phyloP scores from a whole-genome alignment of 805 yeast genomes.

The Candida boidinii region DNA sequence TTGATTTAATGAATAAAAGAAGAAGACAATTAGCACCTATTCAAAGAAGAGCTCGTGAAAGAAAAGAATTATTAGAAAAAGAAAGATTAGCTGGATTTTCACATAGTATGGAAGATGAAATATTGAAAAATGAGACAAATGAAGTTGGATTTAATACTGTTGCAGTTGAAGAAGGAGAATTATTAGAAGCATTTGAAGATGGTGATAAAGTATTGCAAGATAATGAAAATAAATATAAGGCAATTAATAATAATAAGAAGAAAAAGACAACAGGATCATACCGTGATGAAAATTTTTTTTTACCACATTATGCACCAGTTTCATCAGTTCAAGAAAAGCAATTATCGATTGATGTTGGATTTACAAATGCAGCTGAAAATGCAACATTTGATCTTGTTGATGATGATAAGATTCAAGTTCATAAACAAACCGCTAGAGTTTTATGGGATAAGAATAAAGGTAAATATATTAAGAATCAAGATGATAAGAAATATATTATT shows the following conservation, averaged over 20 bases:
- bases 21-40: conserved; percentile 84
- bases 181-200: conserved; percentile 42
- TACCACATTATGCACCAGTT: conserved; percentile 85
- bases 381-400: conserved; percentile 80
- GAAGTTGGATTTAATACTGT: conserved; percentile 28
- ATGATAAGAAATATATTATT: conserved; percentile 81
- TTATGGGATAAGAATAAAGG: conserved; percentile 93
- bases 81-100: conserved; percentile 70
- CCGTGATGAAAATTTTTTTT: conserved; percentile 71
- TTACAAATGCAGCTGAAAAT: conserved; percentile 73
- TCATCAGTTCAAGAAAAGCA: conserved; percentile 77
- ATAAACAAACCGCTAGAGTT: conserved; percentile 60
- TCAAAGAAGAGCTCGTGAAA: conserved; percentile 69
- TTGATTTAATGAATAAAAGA: conserved; percentile 78
- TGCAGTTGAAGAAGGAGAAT: conserved; percentile 36
- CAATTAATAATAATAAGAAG: conserved; percentile 14
- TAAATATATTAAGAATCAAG: conserved; percentile 73
- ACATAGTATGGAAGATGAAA: conserved; percentile 68
- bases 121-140: conserved; percentile 41
- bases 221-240: too few relatives aligned
- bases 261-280: conserved; percentile 37
- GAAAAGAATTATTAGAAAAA: conserved; percentile 55
- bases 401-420: conserved; percentile 58
- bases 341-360: conserved; percentile 47
- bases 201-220: conserved; percentile 30